These are phyloP conservation scores for Selenicereus undatus DNA, from an alignment of 148 eudicot genomes.

Conservation along the genomic window DNA sequence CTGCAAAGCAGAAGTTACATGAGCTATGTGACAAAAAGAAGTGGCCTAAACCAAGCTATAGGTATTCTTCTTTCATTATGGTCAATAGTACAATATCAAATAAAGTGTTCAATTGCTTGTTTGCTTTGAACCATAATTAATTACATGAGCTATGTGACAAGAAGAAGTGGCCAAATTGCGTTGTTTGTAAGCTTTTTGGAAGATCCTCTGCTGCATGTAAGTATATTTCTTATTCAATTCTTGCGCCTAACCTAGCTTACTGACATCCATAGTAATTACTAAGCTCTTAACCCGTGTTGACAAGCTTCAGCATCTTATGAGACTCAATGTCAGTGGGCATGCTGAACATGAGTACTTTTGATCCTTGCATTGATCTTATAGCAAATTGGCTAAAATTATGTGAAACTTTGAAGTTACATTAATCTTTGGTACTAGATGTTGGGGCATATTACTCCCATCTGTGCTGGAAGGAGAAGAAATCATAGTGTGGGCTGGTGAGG, in stretches of 20 bases:
- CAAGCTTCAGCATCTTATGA: too few species aligned
- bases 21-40: conserved; percentile 62
- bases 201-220: neutral
- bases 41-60: conserved; percentile 64
- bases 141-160: too few species aligned
- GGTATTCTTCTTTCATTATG: conserved; percentile 34
- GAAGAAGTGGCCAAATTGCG: neutral
- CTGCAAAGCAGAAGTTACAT: conserved; percentile 61
- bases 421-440: too few species aligned
- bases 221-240: neutral
- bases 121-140: neutral
- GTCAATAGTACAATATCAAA: neutral
- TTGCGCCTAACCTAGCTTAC: neutral
- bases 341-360: too few species aligned
- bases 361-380: too few species aligned
- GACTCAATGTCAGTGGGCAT: too few species aligned
- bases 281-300: too few species aligned
- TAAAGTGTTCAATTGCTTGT: neutral
- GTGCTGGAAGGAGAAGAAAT: too few species aligned
- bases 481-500: too few species aligned
- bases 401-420: too few species aligned
- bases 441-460: neutral
- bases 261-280: neutral
- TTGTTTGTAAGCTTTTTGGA: neutral
- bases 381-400: too few species aligned